A percentile compares a stretch with the other conserved stretches of the same genome.
These are phyloP conservation scores for Chalciporus piperatus DNA, from an alignment of 768 basidiomycete species.

Conservation along the genomic window DNA sequence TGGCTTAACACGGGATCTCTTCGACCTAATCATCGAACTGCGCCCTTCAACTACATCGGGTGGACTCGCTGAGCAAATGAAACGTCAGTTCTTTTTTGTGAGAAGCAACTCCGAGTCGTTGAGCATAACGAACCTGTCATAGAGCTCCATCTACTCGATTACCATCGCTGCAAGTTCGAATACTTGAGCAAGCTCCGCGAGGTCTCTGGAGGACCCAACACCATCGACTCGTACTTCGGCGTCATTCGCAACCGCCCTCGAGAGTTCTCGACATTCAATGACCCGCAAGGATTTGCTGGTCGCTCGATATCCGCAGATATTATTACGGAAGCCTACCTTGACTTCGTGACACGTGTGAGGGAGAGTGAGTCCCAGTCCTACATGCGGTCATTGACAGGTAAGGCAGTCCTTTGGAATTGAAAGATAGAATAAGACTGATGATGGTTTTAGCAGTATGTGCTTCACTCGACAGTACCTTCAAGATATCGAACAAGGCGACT, in stretches of 20 bases:
- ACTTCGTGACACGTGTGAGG: not conserved
- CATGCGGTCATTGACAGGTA: too few relatives aligned
- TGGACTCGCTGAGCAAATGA: not conserved
- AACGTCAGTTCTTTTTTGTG: not conserved
- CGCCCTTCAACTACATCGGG: not conserved
- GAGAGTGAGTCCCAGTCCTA: too few relatives aligned
- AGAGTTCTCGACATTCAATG: not conserved
- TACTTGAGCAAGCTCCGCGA: not conserved
- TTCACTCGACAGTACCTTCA: not conserved
- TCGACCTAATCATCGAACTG: not conserved
- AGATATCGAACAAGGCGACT: not conserved
- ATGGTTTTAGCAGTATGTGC: not conserved
- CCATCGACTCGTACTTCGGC: not conserved
- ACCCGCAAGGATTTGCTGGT: not conserved
- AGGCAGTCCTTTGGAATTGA: too few relatives aligned
- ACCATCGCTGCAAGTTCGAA: not conserved
- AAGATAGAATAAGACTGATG: too few relatives aligned
- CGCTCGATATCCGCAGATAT: not conserved
- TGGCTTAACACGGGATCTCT: not conserved
- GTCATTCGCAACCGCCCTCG: not conserved
- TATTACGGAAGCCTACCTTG: not conserved
- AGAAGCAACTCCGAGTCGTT: too few relatives aligned
- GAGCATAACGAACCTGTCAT: too few relatives aligned
- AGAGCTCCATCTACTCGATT: constrained; percentile 3
- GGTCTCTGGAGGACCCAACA: not conserved